Conservation (phyloP, 805 yeast species). For the Saccharomycopsis microspora region DNA sequence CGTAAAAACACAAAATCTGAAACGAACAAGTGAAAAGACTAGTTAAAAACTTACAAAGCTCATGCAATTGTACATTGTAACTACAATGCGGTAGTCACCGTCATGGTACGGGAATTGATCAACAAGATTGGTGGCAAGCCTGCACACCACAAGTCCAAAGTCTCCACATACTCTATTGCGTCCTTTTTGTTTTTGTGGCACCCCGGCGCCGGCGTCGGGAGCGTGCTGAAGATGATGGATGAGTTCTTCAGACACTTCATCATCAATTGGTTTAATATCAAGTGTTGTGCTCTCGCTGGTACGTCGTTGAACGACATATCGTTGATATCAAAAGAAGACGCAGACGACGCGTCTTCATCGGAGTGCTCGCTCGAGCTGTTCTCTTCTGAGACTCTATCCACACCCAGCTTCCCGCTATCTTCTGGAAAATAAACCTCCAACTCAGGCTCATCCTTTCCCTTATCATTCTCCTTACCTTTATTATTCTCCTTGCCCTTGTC, state of each 20-base stretch:
- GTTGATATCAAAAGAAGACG: slow-evolving; percentile 22
- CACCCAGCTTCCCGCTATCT: slow-evolving; percentile 11
- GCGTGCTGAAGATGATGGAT: slow-evolving; percentile 73
- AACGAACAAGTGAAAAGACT: too few relatives aligned
- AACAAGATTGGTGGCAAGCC: slow-evolving; percentile 75
- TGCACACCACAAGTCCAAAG: slow-evolving; percentile 69
- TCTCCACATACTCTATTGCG: slow-evolving; percentile 63
- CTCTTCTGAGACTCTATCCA: slow-evolving; percentile 8
- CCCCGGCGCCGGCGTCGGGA: slow-evolving; percentile 82
- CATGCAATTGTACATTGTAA: too few relatives aligned
- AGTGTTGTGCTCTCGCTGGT: slow-evolving; percentile 87
- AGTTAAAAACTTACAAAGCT: too few relatives aligned
- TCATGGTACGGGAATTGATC: slow-evolving; percentile 86
- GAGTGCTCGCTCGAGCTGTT: slow-evolving; percentile 13
- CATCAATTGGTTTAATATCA: slow-evolving; percentile 84
- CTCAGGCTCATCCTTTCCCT: background rate
- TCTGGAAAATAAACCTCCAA: background rate
- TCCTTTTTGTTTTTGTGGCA: slow-evolving; percentile 62
- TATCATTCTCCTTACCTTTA: background rate
- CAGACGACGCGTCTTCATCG: slow-evolving; percentile 9
- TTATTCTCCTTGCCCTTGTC: background rate
- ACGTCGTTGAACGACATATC: slow-evolving; percentile 61
- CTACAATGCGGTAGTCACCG: slow-evolving; percentile 80
- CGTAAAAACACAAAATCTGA: too few relatives aligned
- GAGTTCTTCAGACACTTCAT: slow-evolving; percentile 46